Evolutionary conservation across 306 rosid genomes (phyloP).

Genomic region (Geum urbanum): DNA sequence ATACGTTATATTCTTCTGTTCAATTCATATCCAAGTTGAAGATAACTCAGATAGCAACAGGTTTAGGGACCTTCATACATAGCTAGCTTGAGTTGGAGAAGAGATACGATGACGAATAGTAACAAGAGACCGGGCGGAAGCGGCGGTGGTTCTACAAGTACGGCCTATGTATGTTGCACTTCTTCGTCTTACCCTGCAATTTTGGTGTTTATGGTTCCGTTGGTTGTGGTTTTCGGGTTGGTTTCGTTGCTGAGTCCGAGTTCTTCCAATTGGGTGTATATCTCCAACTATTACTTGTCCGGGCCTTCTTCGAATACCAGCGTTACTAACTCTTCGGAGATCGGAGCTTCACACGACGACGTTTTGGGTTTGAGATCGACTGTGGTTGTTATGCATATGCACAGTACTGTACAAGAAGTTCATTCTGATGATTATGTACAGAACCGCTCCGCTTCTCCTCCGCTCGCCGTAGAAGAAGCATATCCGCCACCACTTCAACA

Average conservation of each 20-base stretch:
- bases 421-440: slow-evolving; percentile 41
- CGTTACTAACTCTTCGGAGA: slow-evolving; percentile 3
- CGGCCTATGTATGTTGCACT: slow-evolving; percentile 23
- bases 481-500: slow-evolving; percentile 23
- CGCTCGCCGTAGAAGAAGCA: slow-evolving; percentile 32
- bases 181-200: slow-evolving; percentile 32
- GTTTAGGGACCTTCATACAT: neutral
- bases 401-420: slow-evolving; percentile 33
- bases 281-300: slow-evolving; percentile 4
- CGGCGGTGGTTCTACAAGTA: neutral
- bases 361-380: slow-evolving; percentile 32
- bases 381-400: slow-evolving; percentile 29
- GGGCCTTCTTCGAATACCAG: slow-evolving; percentile 10
- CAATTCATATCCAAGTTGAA: neutral
- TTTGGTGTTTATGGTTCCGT: slow-evolving; percentile 46
- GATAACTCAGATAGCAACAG: neutral
- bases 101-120: neutral
- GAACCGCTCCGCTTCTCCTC: slow-evolving; percentile 52
- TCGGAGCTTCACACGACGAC: neutral
- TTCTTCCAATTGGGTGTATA: slow-evolving; percentile 31
- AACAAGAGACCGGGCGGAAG: neutral
- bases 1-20: neutral
- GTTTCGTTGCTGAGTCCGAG: slow-evolving; percentile 50
- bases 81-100: neutral
- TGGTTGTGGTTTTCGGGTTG: slow-evolving; percentile 49